Percentiles rank a stretch among this genome's conserved stretches.
These are phyloP conservation scores for Crassisporium funariophilum DNA, from an alignment of 768 basidiomycete genomes.

Conservation along the genomic window DNA sequence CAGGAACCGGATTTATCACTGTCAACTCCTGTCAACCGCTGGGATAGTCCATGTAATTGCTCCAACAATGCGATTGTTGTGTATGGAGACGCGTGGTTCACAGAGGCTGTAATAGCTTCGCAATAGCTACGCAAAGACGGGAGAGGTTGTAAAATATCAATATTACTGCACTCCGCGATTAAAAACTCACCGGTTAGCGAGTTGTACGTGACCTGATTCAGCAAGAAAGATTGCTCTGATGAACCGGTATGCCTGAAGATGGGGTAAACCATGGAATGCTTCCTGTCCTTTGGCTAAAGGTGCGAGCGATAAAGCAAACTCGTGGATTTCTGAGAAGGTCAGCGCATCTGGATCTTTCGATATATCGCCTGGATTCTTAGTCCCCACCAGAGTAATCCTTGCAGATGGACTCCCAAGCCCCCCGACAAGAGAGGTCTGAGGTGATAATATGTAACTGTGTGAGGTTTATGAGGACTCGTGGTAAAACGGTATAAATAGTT, in stretches of 20 bases:
- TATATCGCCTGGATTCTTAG: conserved; percentile 59
- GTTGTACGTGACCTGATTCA: conserved; percentile 77
- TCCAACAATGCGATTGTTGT: conserved; percentile 67
- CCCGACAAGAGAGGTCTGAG: conserved; percentile 74
- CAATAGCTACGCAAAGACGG: conserved; percentile 69
- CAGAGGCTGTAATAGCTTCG: conserved; percentile 77
- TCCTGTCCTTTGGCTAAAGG: conserved; percentile 83
- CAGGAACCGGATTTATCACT: conserved; percentile 81
- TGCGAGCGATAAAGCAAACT: conserved; percentile 86
- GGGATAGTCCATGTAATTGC: conserved; percentile 75
- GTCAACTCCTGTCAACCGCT: conserved; percentile 74
- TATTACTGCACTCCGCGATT: neutral
- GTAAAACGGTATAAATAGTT: neutral
- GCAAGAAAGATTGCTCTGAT: conserved; percentile 74
- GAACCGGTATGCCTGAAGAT: conserved; percentile 87
- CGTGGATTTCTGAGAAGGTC: conserved; percentile 86
- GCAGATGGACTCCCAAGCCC: conserved; percentile 68
- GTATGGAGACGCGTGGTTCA: conserved; percentile 65
- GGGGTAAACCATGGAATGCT: conserved; percentile 75
- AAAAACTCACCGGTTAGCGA: conserved; percentile 71
- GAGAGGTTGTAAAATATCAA: neutral
- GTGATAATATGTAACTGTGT: conserved; percentile 81
- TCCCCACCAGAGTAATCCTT: conserved; percentile 76
- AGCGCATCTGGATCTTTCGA: conserved; percentile 72
- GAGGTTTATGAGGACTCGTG: conserved; percentile 11